Evolutionary conservation across 2,329 filamentous ascomycete species (phyloP).

Genomic region (Aspergillus alliaceus): DNA sequence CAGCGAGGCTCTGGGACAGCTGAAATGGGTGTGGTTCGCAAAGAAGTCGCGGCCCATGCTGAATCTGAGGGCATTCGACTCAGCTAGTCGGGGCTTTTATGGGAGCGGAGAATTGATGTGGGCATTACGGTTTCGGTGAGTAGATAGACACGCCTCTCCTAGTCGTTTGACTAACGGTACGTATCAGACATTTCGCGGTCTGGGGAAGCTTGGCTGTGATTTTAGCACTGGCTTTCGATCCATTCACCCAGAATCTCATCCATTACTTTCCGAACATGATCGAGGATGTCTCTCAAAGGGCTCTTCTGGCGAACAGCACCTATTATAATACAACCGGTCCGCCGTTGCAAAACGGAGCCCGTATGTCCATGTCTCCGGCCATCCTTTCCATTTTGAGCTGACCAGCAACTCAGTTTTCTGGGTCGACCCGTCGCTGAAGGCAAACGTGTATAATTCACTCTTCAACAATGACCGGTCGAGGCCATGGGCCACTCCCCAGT

Average conservation of each 20-base stretch:
- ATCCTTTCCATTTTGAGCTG: neutral
- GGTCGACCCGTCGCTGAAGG: conserved; percentile 11
- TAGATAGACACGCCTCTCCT: neutral
- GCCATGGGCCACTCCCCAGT: conserved; percentile 10
- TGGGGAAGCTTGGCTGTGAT: conserved; percentile 9
- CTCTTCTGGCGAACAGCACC: conserved; percentile 2
- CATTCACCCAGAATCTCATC: conserved; percentile 18
- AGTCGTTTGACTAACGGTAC: neutral
- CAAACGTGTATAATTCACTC: conserved; percentile 12
- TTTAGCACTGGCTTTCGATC: conserved; percentile 14
- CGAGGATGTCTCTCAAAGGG: conserved; percentile 1
- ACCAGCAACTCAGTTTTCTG: neutral
- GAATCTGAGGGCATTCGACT: conserved; percentile 12
- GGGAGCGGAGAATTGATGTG: conserved; percentile 14
- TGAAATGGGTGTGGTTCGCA: conserved; percentile 20
- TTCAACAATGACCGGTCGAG: conserved; percentile 6
- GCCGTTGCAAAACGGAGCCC: neutral
- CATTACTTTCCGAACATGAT: conserved; percentile 7
- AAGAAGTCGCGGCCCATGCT: conserved; percentile 5
- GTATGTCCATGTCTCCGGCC: neutral
- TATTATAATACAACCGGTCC: neutral
- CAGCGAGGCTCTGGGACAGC: conserved; percentile 15
- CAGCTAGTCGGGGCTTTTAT: conserved; percentile 12
- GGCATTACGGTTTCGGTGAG: conserved; percentile 3
- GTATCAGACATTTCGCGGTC: conserved; percentile 14